These are phyloP conservation scores for Calonectria pteridis DNA, from an alignment of 2,329 filamentous ascomycete species.

Conservation along the genomic window DNA sequence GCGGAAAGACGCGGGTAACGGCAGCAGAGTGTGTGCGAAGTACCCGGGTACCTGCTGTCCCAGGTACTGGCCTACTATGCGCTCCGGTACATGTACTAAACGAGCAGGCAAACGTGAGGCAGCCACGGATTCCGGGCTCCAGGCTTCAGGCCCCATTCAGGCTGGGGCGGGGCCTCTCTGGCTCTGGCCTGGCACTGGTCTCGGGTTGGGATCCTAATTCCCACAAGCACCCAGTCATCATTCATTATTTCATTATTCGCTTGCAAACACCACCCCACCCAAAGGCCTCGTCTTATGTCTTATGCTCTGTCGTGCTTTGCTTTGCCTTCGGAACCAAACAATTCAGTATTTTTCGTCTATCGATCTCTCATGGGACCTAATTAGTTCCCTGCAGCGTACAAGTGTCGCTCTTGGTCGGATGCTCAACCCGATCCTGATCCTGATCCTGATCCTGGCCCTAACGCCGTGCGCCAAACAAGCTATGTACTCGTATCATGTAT, in stretches of 20 bases:
- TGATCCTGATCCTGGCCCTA: slow-evolving; percentile 11
- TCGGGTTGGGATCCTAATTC: neutral
- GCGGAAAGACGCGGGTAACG: slow-evolving; percentile 1
- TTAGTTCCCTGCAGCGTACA: neutral
- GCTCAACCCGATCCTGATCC: neutral
- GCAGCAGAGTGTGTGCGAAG: neutral
- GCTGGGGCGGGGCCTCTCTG: neutral
- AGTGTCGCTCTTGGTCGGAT: neutral
- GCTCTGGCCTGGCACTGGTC: neutral
- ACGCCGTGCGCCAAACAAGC: slow-evolving; percentile 26
- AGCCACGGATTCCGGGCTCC: neutral
- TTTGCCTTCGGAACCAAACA: neutral
- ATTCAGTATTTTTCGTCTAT: slow-evolving; percentile 9
- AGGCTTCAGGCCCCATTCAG: neutral
- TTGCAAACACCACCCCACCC: neutral
- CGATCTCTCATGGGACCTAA: neutral
- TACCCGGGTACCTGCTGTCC: neutral
- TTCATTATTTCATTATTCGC: neutral
- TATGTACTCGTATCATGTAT: slow-evolving; percentile 17
- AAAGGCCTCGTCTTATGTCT: neutral
- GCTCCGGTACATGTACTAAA: neutral
- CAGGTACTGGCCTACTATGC: neutral
- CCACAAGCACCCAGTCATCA: slow-evolving; percentile 1
- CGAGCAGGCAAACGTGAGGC: neutral
- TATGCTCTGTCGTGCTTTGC: too few relatives aligned